Percentiles rank a stretch among this genome's conserved stretches.
phyloP scores from a whole-genome alignment of 2,329 filamentous ascomycete species.

The Aulographum hederae region DNA sequence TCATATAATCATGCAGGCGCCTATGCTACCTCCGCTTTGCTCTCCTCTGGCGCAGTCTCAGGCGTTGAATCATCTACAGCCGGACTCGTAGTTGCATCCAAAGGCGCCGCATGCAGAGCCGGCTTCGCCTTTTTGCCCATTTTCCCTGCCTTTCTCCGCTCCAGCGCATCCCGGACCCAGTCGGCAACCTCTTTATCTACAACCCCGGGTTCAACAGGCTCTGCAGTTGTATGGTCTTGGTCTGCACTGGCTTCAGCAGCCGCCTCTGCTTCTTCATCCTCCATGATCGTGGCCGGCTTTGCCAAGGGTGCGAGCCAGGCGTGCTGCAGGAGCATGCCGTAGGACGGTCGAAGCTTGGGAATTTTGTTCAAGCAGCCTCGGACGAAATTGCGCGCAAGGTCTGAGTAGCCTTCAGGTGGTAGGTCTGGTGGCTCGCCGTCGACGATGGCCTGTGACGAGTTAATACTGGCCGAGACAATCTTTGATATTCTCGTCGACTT shows the following conservation, averaged over 20 bases:
- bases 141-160: constrained; percentile 42
- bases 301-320: constrained; percentile 66
- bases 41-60: too few relatives aligned
- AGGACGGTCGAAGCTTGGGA: constrained; percentile 81
- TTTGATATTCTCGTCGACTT: constrained; percentile 33
- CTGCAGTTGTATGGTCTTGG: constrained; percentile 11
- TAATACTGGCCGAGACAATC: background rate
- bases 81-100: constrained; percentile 42
- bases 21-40: too few relatives aligned
- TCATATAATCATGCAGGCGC: too few relatives aligned
- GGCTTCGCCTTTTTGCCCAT: constrained; percentile 45
- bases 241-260: constrained; percentile 8
- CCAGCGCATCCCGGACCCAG: constrained; percentile 63
- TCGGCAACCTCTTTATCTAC: constrained; percentile 68
- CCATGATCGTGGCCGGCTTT: constrained; percentile 56
- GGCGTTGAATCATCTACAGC: too few relatives aligned
- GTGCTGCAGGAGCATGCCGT: constrained; percentile 74
- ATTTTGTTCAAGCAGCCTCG: constrained; percentile 81
- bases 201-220: constrained; percentile 14
- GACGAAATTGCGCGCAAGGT: constrained; percentile 72
- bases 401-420: constrained; percentile 60
- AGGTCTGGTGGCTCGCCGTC: constrained; percentile 89
- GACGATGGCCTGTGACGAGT: constrained; percentile 61
- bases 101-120: constrained; percentile 69
- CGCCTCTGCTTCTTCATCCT: constrained; percentile 45